These are phyloP conservation scores for Colletotrichum sp. DNA, from an alignment of 2,329 filamentous ascomycete species.

Conservation along the genomic window DNA sequence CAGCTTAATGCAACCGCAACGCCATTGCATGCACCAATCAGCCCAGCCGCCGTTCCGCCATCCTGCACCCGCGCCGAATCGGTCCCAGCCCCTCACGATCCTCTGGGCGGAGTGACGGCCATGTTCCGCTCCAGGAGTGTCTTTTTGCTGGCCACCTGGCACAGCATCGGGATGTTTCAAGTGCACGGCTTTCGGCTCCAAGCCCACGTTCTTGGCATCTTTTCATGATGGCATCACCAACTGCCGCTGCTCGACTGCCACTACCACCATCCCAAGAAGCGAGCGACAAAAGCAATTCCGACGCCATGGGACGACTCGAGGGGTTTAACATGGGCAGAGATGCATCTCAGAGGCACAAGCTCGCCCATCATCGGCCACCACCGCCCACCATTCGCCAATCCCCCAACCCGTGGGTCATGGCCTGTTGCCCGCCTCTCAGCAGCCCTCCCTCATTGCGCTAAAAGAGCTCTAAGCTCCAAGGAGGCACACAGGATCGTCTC, in stretches of 20 bases:
- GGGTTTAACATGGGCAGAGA: neutral
- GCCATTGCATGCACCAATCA: neutral
- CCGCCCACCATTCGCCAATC: neutral
- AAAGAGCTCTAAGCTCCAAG: neutral
- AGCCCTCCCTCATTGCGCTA: neutral
- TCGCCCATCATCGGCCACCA: neutral
- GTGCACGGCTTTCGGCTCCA: no score
- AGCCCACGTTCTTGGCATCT: neutral
- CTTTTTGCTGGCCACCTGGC: neutral
- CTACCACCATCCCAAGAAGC: neutral
- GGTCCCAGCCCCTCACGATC: neutral
- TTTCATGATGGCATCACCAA: neutral
- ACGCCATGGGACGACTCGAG: neutral
- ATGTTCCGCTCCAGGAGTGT: neutral
- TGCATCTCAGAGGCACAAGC: neutral
- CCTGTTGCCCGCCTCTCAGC: neutral
- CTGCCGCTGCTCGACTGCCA: neutral
- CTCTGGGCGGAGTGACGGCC: neutral
- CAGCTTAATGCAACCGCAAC: neutral
- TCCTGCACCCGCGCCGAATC: neutral
- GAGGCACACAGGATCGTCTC: neutral
- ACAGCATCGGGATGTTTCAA: neutral
- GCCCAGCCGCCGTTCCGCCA: neutral
- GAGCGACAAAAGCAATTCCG: neutral
- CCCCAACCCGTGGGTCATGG: neutral